A percentile compares a stretch with the other conserved stretches of the same genome.
These are phyloP conservation scores for Chalara sp. DNA, from an alignment of 2,329 filamentous ascomycete species.

Conservation along the genomic window DNA sequence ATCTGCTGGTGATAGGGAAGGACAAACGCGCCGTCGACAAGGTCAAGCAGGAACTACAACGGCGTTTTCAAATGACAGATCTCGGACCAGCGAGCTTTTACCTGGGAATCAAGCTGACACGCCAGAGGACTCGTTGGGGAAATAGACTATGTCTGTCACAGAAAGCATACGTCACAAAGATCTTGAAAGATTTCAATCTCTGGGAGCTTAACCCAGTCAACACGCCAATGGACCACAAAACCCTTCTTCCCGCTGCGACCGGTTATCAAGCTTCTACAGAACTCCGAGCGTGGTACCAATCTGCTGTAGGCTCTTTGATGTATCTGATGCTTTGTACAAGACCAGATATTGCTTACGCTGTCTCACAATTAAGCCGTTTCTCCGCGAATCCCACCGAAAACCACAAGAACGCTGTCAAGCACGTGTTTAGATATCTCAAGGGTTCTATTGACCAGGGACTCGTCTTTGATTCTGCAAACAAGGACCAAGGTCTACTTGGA, in stretches of 20 bases:
- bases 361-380: constrained; percentile 3
- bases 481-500: no score
- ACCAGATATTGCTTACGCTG: constrained; percentile 6
- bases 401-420: constrained; percentile 2
- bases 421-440: constrained; percentile 6
- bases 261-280: neutral
- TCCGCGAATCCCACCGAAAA: neutral
- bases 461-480: no score
- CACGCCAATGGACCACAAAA: constrained; percentile 16
- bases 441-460: constrained; percentile 1
- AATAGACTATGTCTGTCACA: constrained; percentile 10
- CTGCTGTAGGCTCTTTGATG: constrained; percentile 4
- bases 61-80: constrained; percentile 22
- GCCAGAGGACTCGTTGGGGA: constrained; percentile 6
- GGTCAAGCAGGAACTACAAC: constrained; percentile 4
- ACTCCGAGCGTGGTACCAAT: neutral
- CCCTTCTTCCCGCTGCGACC: neutral
- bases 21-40: neutral
- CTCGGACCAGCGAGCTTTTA: constrained; percentile 18
- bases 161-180: constrained; percentile 17
- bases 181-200: constrained; percentile 12
- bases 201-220: constrained; percentile 1
- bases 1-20: constrained; percentile 16
- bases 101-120: constrained; percentile 19
- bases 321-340: constrained; percentile 4